Percentiles rank a stretch among this genome's conserved stretches.
Conservation (phyloP, 129 eudicot species). For the Apium graveolens region DNA sequence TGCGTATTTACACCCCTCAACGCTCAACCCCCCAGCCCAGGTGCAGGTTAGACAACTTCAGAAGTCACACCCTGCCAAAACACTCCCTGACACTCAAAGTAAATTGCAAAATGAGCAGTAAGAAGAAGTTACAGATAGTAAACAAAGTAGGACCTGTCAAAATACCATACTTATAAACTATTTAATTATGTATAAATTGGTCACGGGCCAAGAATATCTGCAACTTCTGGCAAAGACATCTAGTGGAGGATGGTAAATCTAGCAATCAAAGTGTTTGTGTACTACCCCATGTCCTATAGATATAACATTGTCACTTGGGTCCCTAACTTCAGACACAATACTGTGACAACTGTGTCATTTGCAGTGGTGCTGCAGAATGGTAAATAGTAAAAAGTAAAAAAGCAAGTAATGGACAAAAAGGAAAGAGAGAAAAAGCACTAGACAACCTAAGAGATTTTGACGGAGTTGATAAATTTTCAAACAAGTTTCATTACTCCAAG, state of each 20-base stretch:
- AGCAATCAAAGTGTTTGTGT: slow-evolving; percentile 18
- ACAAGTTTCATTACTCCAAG: slow-evolving; percentile 6
- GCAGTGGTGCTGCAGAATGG: slow-evolving; percentile 4
- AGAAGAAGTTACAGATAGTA: slow-evolving; percentile 8
- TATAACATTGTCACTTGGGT: slow-evolving; percentile 6
- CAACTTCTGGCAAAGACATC: slow-evolving; percentile 19
- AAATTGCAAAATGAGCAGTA: slow-evolving; percentile 16
- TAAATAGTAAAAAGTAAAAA: slow-evolving; percentile 3
- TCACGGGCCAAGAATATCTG: slow-evolving; percentile 37
- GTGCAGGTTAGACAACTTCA: slow-evolving; percentile 12
- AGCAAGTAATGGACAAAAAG: background rate
- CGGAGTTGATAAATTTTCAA: slow-evolving; percentile 13
- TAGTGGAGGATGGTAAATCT: slow-evolving; percentile 18
- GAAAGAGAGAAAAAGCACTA: background rate
- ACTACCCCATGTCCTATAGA: slow-evolving; percentile 7
- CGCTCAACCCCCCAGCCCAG: slow-evolving; percentile 2
- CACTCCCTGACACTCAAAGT: slow-evolving; percentile 14
- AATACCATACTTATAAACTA: slow-evolving; percentile 6
- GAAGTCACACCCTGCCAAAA: slow-evolving; percentile 18
- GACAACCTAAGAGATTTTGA: slow-evolving; percentile 17
- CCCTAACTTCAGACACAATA: background rate
- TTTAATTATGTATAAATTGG: slow-evolving; percentile 9
- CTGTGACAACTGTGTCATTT: slow-evolving; percentile 3
- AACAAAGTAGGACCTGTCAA: background rate
- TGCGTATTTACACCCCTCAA: slow-evolving; percentile 6